Evolutionary conservation across 1,284 basidiomycete genomes (phyloP).

Genomic region (Testicularia cyperi): DNA sequence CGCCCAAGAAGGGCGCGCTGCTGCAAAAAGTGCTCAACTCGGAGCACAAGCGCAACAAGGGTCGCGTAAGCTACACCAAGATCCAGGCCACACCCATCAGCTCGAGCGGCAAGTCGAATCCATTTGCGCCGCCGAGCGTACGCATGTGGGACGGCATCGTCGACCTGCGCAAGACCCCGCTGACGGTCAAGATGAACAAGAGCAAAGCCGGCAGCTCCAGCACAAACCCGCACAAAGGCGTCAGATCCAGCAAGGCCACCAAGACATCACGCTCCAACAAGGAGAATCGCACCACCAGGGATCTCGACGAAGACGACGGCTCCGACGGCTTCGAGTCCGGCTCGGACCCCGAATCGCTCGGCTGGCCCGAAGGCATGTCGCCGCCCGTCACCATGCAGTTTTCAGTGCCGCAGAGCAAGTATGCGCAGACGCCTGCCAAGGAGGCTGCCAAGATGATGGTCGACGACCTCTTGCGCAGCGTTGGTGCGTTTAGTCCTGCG

Average conservation of each 20-base stretch:
- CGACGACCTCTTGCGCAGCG: constrained; percentile 56
- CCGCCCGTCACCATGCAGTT: constrained; percentile 83
- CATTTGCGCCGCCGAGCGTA: constrained; percentile 43
- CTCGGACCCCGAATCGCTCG: constrained; percentile 62
- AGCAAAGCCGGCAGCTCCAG: constrained; percentile 63
- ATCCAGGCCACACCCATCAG: constrained; percentile 39
- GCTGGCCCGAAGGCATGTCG: constrained; percentile 71
- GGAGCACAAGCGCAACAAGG: constrained; percentile 41
- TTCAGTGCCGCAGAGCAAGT: constrained; percentile 69
- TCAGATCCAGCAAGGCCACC: neutral
- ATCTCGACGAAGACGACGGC: constrained; percentile 50
- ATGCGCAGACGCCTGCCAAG: constrained; percentile 66
- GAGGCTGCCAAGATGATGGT: constrained; percentile 56
- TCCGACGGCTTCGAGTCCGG: constrained; percentile 43
- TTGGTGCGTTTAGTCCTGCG: constrained; percentile 32
- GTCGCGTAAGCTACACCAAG: constrained; percentile 33
- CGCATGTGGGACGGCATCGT: constrained; percentile 72
- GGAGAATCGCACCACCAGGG: constrained; percentile 6
- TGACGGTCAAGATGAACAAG: constrained; percentile 45
- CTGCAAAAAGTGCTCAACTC: constrained; percentile 45
- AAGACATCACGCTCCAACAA: neutral
- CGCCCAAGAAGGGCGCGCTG: constrained; percentile 36
- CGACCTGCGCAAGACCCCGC: constrained; percentile 70
- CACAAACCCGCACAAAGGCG: neutral
- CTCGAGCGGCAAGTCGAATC: constrained; percentile 41